Conservation (phyloP, 345 rosid genomes). For the Chamaenerion angustifolium region DNA sequence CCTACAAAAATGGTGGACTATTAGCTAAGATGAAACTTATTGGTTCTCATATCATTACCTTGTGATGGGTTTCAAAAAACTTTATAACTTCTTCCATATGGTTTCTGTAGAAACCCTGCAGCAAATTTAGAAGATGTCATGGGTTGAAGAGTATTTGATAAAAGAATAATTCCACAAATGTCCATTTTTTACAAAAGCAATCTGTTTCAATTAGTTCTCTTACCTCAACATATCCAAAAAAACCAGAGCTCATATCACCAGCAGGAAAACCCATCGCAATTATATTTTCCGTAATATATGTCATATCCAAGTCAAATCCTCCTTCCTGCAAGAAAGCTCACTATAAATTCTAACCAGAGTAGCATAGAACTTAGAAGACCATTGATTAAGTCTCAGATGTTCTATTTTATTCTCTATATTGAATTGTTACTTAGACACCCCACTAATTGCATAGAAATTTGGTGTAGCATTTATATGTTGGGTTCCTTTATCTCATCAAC, state of each 20-base stretch:
- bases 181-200: too few relatives aligned
- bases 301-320: conserved; percentile 62
- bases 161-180: too few relatives aligned
- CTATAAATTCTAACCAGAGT: background rate
- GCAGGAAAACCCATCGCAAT: conserved; percentile 99
- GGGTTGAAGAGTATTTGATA: too few relatives aligned
- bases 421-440: too few relatives aligned
- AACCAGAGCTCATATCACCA: conserved; percentile 86
- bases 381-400: too few relatives aligned
- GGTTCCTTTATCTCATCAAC: too few relatives aligned
- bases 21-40: background rate
- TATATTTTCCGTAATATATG: conserved; percentile 76
- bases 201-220: background rate
- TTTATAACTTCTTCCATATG: conserved; percentile 94
- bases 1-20: background rate
- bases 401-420: too few relatives aligned
- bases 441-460: too few relatives aligned
- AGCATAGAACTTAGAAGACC: too few relatives aligned
- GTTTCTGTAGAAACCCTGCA: conserved; percentile 81
- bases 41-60: conserved; percentile 28
- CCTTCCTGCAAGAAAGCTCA: conserved; percentile 47
- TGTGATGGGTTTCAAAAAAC: conserved; percentile 84
- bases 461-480: too few relatives aligned
- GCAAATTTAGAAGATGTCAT: conserved; percentile 6
- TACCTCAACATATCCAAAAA: conserved; percentile 87